Evolutionary conservation across 2,329 filamentous ascomycete genomes (phyloP), one percentile per base, ranked within the genome.

Genomic region (Sporothrix schenckii): DNA sequence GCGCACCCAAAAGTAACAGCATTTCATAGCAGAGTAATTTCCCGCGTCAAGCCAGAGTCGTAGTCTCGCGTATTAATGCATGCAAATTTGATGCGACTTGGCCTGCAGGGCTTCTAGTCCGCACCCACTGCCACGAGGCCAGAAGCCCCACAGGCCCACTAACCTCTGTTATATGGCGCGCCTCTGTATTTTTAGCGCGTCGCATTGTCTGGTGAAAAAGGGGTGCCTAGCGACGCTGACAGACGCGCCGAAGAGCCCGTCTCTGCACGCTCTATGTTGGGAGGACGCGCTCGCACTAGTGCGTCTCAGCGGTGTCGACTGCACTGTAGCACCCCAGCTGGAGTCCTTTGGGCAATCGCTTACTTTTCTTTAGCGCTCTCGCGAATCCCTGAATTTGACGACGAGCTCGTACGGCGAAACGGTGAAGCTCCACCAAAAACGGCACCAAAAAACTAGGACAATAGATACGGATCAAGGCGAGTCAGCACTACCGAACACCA

Each of bases 71-170:
- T 14, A 27, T 56, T 56, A 34, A 56, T 54, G 27, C 3, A 30
- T 30, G 27, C 27, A 30, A 30, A 5, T 30, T 30, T 30, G 27
- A 2, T 30, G 27, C 27, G 4, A 30, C 47, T 47, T 13, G 9
- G 58, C 13, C 39, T 44, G 10, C 11, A 34, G 34, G 34, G 34
- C 34, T 34, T 34, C 34, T 6, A 34, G 34, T 34, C 30, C 14
- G 27, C 44, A 65, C 61, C 61, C 61, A 65, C 61, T 65, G 61
- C 58, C 39, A 63, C 58, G 58, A 63, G 58, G 21, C 24, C 52
- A 54, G 11, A 4, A 34, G 24, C 39, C 58, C 58, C 39, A 47
- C 58, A 44, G n/a, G 39, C 39, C 21, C 58, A 34, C 39, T 21
- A 61, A 61, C 39, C 34, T 24, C n/a, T 24, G 19, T 5, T 13